Evolutionary conservation across 192 early-diverging fungal genomes (phyloP).

Genomic region (Gonapodya prolifera): DNA sequence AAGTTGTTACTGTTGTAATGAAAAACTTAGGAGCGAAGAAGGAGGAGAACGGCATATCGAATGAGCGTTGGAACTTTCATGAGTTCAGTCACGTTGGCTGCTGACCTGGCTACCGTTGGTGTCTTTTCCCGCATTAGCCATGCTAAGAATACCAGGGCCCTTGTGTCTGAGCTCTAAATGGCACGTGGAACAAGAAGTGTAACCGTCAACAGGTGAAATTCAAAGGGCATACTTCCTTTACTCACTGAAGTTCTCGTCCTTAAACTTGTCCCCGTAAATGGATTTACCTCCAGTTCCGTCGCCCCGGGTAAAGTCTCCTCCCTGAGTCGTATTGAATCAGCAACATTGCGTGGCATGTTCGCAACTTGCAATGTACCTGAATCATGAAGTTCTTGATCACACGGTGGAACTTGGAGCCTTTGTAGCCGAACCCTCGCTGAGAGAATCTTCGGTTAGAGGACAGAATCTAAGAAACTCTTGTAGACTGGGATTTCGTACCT

Average conservation of each 20-base stretch:
- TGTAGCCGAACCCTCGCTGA: constrained; percentile 60
- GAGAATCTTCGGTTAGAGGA: no score
- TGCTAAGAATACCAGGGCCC: background rate
- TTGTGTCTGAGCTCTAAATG: background rate
- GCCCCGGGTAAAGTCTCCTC: constrained; percentile 57
- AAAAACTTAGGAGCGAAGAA: no score
- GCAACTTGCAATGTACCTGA: constrained; percentile 2
- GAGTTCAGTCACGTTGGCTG: no score
- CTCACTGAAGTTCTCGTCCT: constrained; percentile 79
- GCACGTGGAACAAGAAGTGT: background rate
- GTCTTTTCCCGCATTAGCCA: constrained; percentile 40
- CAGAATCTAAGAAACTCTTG: no score
- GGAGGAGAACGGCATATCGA: no score
- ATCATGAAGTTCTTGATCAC: constrained; percentile 45
- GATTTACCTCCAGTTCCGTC: constrained; percentile 83
- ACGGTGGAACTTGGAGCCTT: constrained; percentile 54
- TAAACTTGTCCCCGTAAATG: constrained; percentile 71
- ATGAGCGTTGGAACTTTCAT: no score
- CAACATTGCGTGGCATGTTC: constrained; percentile 49
- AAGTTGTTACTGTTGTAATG: constrained; percentile 65
- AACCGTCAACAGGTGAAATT: background rate
- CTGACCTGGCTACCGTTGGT: constrained; percentile 72
- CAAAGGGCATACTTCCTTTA: background rate
- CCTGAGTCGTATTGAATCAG: constrained; percentile 74
- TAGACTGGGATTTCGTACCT: constrained; percentile 55